Base-by-base conservation (phyloP, 192 early-diverging fungal species). In the Backusella mclennaniae region DNA sequence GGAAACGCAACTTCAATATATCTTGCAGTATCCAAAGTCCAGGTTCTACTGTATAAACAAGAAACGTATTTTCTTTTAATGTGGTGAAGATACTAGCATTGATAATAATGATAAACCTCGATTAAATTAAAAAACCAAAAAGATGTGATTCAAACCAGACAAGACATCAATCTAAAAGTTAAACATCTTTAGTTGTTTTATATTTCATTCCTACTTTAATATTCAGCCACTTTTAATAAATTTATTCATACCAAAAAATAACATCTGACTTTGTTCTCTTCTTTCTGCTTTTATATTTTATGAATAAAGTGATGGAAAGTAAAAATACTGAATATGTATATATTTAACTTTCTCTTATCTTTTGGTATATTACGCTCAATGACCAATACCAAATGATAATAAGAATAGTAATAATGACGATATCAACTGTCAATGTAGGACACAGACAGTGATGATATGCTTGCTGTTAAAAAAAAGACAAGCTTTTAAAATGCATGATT, bases 351-450 rank as follows among this genome's bases (percentile, higher is more conserved):
- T 49, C 6, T 49, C 19, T 49, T n/a, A 49, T 49, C 17, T 7
- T n/a, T n/a, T 21, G 21, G 52, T 53, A 1, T 53, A 53, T 21
- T 8, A 19, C 2, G 0, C 52, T 21, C 15, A 14, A 44, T 44
- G 2, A 44, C 17, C 42, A 44, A 44, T 39, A 39, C 9, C 5
- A 8, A 39, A 39, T n/a, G 6, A 1, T 52, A n/a, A 53, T 56
- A 56, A 26, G 0, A 23, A 11, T 59, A 59, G 11, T 6, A 59
- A 26, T 59, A 29, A 23, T 59, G 23, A 56, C 7, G 17, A 63
- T 63, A 63, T 12, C 19, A 63, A 63, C 56, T 63, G 56, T 63
- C 56, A 63, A 63, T 63, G 56, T 63, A 63, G 21, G 56, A 59
- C 56, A 59, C 56, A 26, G 56, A 59, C 56, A 23, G 21, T 29